A percentile compares a stretch with the other conserved stretches of the same genome.
These are phyloP conservation scores for Annulohypoxylon bovei DNA, from an alignment of 495 filamentous ascomycete genomes.

Conservation along the genomic window DNA sequence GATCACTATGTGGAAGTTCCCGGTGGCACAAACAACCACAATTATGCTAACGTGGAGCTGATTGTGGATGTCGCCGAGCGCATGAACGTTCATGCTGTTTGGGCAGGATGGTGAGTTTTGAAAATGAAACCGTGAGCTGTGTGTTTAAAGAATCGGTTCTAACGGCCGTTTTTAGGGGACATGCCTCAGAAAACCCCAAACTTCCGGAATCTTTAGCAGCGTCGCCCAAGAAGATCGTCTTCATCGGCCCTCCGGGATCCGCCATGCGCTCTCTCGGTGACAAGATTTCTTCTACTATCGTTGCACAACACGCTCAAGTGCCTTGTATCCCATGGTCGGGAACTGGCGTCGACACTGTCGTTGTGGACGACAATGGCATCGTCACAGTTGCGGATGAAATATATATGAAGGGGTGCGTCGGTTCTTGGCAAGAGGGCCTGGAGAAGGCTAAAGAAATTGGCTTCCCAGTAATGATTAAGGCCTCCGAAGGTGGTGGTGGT, in stretches of 20 bases:
- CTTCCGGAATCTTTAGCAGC: constrained; percentile 94
- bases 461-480: constrained; percentile 99
- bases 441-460: constrained; percentile 88
- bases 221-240: constrained; percentile 97
- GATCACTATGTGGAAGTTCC: constrained; percentile 99
- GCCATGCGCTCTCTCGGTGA: constrained; percentile 99
- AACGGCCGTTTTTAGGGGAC: constrained; percentile 70
- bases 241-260: constrained; percentile 96
- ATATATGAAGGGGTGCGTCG: constrained; percentile 91
- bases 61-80: constrained; percentile 99
- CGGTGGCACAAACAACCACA: constrained; percentile 99
- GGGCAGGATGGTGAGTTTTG: constrained; percentile 91
- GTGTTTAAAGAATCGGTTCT: constrained; percentile 5
- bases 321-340: constrained; percentile 99
- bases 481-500: constrained; percentile 98
- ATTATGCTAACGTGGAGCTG: constrained; percentile 99
- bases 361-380: constrained; percentile 81
- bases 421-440: constrained; percentile 87
- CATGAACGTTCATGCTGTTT: constrained; percentile 97
- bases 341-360: constrained; percentile 84
- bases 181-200: constrained; percentile 98
- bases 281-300: constrained; percentile 99
- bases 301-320: constrained; percentile 95
- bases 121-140: constrained; percentile 16
- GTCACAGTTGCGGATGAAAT: constrained; percentile 89